Evolutionary conservation across 805 yeast genomes (phyloP).

Genomic region (Metschnikowia aberdeeniae): DNA sequence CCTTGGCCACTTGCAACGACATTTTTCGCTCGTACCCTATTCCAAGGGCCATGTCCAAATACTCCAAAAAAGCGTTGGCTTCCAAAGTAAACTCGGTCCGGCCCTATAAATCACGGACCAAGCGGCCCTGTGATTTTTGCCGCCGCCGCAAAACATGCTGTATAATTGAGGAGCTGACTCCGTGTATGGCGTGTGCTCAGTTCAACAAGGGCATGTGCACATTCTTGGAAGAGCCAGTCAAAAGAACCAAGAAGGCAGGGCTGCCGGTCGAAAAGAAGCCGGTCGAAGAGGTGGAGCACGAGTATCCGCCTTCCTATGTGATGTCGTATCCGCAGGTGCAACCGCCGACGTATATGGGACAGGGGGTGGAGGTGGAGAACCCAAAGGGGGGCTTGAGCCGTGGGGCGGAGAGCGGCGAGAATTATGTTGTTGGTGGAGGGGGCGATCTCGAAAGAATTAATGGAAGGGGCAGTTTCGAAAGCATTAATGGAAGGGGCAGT

Average conservation of each 20-base stretch:
- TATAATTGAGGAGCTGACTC: constrained; percentile 28
- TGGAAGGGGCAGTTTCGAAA: too few species aligned
- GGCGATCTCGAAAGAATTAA: too few species aligned
- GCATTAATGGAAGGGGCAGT: too few species aligned
- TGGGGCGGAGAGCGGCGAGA: too few species aligned
- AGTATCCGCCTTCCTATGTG: not conserved
- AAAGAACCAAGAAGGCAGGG: constrained; percentile 51
- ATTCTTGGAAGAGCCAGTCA: constrained; percentile 41
- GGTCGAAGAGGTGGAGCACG: not conserved
- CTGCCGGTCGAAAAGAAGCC: not conserved
- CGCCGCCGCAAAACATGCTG: constrained; percentile 33
- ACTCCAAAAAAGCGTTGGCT: constrained; percentile 16
- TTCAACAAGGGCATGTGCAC: constrained; percentile 28
- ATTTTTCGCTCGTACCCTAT: not conserved
- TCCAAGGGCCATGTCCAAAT: constrained; percentile 8
- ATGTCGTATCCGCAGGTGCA: constrained; percentile 2
- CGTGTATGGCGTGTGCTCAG: constrained; percentile 29
- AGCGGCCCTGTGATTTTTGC: constrained; percentile 35
- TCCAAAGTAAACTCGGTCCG: constrained; percentile 21
- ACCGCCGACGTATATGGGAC: not conserved
- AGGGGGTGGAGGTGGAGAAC: not conserved
- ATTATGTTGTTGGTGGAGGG: too few species aligned
- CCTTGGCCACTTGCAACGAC: not conserved
- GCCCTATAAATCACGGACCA: constrained; percentile 31
- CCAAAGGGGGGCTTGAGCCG: too few species aligned